phyloP scores from a whole-genome alignment of 257 asterid species.

The Nicotiana paniculata region DNA sequence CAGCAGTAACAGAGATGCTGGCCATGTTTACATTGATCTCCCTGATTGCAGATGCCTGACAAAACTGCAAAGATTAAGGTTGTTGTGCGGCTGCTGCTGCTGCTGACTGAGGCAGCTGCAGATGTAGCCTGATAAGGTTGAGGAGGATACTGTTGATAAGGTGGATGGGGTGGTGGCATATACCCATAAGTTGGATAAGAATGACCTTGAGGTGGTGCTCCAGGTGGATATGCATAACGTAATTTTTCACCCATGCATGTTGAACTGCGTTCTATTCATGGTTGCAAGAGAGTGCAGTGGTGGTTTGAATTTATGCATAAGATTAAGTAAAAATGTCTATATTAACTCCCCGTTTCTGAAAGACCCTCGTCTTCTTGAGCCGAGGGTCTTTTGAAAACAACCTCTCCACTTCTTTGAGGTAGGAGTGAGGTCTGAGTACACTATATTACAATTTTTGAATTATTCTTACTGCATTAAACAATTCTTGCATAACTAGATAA shows the following conservation, averaged over 20 bases:
- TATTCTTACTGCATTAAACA: no score
- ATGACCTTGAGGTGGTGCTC: conserved; percentile 64
- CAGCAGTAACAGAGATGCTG: background rate
- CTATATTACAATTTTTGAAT: no score
- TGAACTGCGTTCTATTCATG: background rate
- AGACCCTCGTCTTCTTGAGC: no score
- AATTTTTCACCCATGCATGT: background rate
- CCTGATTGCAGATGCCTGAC: background rate
- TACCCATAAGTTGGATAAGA: conserved; percentile 68
- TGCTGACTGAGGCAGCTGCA: conserved; percentile 21
- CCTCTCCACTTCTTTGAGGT: no score
- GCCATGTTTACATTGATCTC: background rate
- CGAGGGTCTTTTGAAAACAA: no score
- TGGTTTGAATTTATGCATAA: no score
- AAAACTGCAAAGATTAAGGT: background rate
- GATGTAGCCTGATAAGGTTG: conserved; percentile 15
- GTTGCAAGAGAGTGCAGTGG: no score
- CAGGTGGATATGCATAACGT: conserved; percentile 39
- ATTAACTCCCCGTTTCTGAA: no score
- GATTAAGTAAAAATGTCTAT: no score
- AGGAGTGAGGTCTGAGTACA: no score
- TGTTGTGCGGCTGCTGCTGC: conserved; percentile 23
- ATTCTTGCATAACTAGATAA: no score
- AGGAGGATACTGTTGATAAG: conserved; percentile 36
- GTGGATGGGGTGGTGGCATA: conserved; percentile 47